A percentile compares a stretch with the other conserved stretches of the same genome.
Conservation (phyloP, 352 stramenopile species). For the Pythium aphanidermatum region DNA sequence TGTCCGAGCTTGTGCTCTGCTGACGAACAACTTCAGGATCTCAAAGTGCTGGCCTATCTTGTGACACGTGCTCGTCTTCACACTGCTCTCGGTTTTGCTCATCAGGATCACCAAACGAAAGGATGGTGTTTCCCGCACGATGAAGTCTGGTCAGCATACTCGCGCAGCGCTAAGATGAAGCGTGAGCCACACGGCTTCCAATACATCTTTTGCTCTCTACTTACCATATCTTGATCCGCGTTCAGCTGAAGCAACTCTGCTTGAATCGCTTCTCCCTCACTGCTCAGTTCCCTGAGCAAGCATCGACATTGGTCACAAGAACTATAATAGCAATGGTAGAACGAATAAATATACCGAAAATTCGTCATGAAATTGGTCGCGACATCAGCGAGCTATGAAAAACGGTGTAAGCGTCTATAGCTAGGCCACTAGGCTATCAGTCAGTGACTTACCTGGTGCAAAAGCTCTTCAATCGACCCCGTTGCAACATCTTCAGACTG, state of each 20-base stretch:
- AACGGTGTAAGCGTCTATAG: not conserved
- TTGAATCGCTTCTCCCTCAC: constrained; percentile 49
- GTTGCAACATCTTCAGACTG: constrained; percentile 5
- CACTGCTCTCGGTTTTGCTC: not conserved
- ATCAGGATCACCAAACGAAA: constrained; percentile 11
- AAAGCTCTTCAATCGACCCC: constrained; percentile 14
- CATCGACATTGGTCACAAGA: not conserved
- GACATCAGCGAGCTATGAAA: constrained; percentile 19
- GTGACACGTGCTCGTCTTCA: not conserved
- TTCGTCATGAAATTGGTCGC: constrained; percentile 18
- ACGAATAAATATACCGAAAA: constrained; percentile 7
- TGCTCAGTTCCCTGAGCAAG: constrained; percentile 36
- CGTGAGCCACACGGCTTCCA: not conserved
- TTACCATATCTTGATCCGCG: constrained; percentile 43
- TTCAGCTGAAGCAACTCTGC: constrained; percentile 53
- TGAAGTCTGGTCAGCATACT: constrained; percentile 14
- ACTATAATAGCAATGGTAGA: not conserved
- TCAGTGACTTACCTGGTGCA: constrained; percentile 5
- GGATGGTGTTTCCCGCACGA: constrained; percentile 13
- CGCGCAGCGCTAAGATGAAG: constrained; percentile 10
- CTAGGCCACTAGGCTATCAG: not conserved
- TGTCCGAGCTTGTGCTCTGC: constrained; percentile 21
- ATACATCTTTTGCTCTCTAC: constrained; percentile 3
- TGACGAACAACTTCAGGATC: not conserved
- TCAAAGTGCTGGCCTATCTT: constrained; percentile 1